phyloP scores from a whole-genome alignment of 2,329 filamentous ascomycete species.

The Colletotrichum sp. region DNA sequence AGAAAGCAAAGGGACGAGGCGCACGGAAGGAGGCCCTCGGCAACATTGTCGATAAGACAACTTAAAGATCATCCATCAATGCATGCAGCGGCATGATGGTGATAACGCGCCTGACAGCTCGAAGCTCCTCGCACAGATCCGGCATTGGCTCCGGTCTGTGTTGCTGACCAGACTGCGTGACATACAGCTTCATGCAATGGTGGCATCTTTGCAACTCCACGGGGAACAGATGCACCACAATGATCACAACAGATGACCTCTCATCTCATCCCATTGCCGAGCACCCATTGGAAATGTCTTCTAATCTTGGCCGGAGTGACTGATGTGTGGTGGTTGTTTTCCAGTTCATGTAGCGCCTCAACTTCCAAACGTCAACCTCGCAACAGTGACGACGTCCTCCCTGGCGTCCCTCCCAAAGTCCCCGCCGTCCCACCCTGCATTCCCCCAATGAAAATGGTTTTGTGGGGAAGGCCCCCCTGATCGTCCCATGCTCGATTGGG shows the following conservation, averaged over 20 bases:
- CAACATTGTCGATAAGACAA: background rate
- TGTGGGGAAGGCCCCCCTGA: conserved; percentile 30
- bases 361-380: conserved; percentile 7
- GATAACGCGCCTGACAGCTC: background rate
- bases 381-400: conserved; percentile 13
- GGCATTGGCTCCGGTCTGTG: background rate
- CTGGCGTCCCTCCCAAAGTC: conserved; percentile 10
- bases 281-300: background rate
- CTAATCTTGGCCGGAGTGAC: background rate
- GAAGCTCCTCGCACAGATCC: conserved; percentile 4
- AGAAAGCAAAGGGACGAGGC: background rate
- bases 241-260: background rate
- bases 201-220: background rate
- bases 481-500: conserved; percentile 28
- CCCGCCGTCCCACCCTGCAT: conserved; percentile 17
- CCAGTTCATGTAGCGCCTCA: background rate
- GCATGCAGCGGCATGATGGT: background rate
- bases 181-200: background rate
- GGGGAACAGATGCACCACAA: background rate
- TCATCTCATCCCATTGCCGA: background rate
- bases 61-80: background rate
- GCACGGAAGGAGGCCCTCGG: background rate
- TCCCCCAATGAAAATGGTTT: conserved; percentile 24
- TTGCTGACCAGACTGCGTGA: background rate
- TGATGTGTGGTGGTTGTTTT: background rate